Evolutionary conservation across 306 rosid genomes (phyloP).

Genomic region (Medicago lupulina): DNA sequence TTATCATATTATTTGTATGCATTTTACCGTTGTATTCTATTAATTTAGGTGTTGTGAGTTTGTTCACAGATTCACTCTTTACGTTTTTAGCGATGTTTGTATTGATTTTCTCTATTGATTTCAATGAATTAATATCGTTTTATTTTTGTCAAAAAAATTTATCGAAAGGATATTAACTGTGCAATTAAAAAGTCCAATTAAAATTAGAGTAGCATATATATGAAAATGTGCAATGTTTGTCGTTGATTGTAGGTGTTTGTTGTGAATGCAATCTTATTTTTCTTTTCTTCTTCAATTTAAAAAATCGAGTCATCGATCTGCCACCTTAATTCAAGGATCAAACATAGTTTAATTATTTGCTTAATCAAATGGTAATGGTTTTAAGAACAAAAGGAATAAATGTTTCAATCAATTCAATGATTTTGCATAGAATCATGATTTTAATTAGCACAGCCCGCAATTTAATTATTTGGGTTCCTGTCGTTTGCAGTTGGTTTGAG

Average conservation of each 20-base stretch:
- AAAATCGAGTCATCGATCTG: not conserved
- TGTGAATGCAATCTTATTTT: constrained; percentile 16
- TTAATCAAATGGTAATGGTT: constrained; percentile 1
- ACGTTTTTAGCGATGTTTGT: too few species aligned
- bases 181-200: too few species aligned
- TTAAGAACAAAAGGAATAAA: constrained; percentile 33
- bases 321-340: constrained; percentile 37
- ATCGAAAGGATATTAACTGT: too few species aligned
- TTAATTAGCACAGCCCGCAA: not conserved
- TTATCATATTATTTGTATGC: too few species aligned
- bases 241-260: not conserved
- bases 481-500: constrained; percentile 33
- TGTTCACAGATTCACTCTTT: too few species aligned
- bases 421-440: constrained; percentile 7
- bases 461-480: constrained; percentile 18
- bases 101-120: too few species aligned
- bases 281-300: not conserved
- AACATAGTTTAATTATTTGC: constrained; percentile 17
- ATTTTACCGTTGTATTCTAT: too few species aligned
- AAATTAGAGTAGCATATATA: too few species aligned
- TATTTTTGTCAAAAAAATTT: too few species aligned
- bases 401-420: constrained; percentile 38
- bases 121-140: too few species aligned
- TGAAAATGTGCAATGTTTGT: too few species aligned
- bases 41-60: too few species aligned